A percentile compares a stretch with the other conserved stretches of the same genome.
phyloP scores from a whole-genome alignment of 495 filamentous ascomycete species.

The Aspergillus ostianus region DNA sequence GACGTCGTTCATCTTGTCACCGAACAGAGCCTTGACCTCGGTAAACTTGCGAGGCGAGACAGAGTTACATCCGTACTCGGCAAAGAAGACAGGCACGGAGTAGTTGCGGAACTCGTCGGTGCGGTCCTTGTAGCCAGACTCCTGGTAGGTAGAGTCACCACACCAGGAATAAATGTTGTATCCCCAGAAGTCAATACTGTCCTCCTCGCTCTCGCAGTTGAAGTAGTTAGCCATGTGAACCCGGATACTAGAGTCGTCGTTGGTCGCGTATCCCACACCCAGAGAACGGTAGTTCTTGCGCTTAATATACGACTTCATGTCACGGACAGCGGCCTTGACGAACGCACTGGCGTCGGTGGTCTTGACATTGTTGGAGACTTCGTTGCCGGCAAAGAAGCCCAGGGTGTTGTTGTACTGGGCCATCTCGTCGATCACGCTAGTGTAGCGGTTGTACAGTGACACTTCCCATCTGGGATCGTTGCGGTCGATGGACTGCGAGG shows the following conservation, averaged over 20 bases:
- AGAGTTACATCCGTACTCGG: constrained; percentile 94
- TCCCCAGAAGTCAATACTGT: constrained; percentile 91
- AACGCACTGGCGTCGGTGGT: constrained; percentile 87
- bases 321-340: constrained; percentile 94
- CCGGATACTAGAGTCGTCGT: constrained; percentile 82
- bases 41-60: constrained; percentile 74
- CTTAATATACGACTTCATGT: constrained; percentile 91
- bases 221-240: constrained; percentile 81
- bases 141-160: constrained; percentile 67
- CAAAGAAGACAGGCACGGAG: constrained; percentile 92
- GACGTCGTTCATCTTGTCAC: constrained; percentile 73
- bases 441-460: constrained; percentile 75
- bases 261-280: constrained; percentile 93
- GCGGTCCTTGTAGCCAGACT: constrained; percentile 75
- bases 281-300: constrained; percentile 69
- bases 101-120: constrained; percentile 83
- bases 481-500: constrained; percentile 78
- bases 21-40: constrained; percentile 83
- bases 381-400: constrained; percentile 97
- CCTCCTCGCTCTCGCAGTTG: constrained; percentile 69
- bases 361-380: constrained; percentile 80
- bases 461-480: constrained; percentile 73
- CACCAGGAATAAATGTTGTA: constrained; percentile 99
- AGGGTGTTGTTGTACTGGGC: constrained; percentile 79
- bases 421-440: constrained; percentile 76